Evolutionary conservation across 306 rosid genomes (phyloP).

Genomic region (Ormosia emarginata): DNA sequence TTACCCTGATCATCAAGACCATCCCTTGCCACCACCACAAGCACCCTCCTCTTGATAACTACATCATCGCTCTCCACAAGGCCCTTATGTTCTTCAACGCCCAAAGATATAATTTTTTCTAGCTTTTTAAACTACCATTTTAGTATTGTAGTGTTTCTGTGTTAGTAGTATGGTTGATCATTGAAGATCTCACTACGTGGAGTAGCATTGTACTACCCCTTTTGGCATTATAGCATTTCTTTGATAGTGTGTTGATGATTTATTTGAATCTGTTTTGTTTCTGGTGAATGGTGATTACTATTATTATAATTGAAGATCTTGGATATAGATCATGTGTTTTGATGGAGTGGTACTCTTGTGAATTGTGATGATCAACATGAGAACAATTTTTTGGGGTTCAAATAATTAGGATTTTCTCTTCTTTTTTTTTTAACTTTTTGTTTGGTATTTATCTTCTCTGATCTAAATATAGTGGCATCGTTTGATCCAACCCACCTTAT

Average conservation of each 20-base stretch:
- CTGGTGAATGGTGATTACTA: not conserved
- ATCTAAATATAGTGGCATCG: not conserved
- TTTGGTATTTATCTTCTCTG: not conserved
- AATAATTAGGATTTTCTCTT: too few relatives aligned
- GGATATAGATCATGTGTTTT: not conserved
- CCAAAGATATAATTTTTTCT: slow-evolving; percentile 52
- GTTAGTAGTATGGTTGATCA: not conserved
- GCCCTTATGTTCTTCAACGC: slow-evolving; percentile 98
- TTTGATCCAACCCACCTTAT: not conserved
- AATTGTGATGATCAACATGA: not conserved
- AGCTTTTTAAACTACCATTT: accelerated
- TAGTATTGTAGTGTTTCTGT: not conserved
- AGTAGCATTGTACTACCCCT: too few relatives aligned
- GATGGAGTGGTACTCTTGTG: not conserved
- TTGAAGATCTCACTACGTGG: not conserved
- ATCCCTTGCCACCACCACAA: slow-evolving; percentile 73
- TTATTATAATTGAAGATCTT: not conserved
- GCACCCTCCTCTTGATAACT: slow-evolving; percentile 79
- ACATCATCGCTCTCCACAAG: slow-evolving; percentile 88
- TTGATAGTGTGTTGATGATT: not conserved
- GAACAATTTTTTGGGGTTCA: not conserved
- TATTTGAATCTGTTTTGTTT: not conserved
- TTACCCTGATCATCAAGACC: slow-evolving; percentile 74
- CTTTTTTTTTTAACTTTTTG: too few relatives aligned
- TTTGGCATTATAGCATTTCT: not conserved